phyloP scores from a whole-genome alignment of 2,329 filamentous ascomycete genomes.

The Neopestalotiopsis clavispora region DNA sequence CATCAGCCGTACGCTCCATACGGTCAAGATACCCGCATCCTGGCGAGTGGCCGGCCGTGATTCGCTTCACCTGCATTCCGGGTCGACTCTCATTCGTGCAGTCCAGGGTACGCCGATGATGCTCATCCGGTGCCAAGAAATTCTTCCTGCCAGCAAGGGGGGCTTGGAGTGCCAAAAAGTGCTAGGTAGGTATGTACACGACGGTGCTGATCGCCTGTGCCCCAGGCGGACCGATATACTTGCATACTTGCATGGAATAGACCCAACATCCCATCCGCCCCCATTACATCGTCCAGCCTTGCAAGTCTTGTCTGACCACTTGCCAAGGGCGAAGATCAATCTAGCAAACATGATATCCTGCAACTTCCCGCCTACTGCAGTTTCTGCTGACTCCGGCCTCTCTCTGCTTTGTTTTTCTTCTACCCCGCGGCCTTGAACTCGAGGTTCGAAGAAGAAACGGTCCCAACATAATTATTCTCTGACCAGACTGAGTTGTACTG shows the following conservation, averaged over 20 bases:
- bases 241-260: not conserved
- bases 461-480: not conserved
- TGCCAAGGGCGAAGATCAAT: slow-evolving; percentile 1
- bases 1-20: not conserved
- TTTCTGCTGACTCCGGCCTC: not conserved
- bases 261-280: not conserved
- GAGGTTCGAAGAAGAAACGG: not conserved
- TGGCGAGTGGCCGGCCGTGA: not conserved
- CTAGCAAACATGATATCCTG: slow-evolving; percentile 13
- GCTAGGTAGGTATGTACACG: not conserved
- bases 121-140: not conserved
- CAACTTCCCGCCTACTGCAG: not conserved
- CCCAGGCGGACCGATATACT: not conserved
- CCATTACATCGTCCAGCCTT: not conserved
- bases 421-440: not conserved
- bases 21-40: not conserved
- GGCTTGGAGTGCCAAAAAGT: not conserved
- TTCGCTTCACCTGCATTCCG: not conserved
- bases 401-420: not conserved
- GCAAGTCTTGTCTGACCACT: not conserved
- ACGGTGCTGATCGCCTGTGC: not conserved
- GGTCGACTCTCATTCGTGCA: not conserved
- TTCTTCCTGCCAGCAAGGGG: not conserved
- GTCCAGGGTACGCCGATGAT: not conserved
- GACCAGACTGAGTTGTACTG: not conserved